Evolutionary conservation across 495 filamentous ascomycete species (phyloP).

Genomic region (Haplographium delicatum): DNA sequence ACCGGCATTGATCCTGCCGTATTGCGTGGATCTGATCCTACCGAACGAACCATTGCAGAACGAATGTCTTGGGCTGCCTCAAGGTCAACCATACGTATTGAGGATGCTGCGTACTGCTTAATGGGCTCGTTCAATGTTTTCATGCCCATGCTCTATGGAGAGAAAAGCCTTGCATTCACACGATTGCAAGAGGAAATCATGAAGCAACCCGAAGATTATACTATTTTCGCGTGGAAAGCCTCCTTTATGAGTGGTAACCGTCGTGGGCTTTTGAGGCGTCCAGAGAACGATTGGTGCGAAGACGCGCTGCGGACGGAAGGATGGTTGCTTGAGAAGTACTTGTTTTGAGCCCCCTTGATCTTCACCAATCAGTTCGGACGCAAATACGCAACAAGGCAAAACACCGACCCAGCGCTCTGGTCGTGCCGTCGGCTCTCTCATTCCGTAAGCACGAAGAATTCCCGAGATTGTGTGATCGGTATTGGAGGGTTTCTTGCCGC

Average conservation of each 20-base stretch:
- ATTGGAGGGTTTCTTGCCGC: background rate
- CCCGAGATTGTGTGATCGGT: background rate
- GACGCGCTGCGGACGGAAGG: too few species aligned
- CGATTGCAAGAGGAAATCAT: conserved; percentile 28
- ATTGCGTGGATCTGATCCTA: too few species aligned
- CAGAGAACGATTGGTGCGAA: too few species aligned
- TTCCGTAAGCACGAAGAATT: background rate
- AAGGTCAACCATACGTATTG: conserved; percentile 20
- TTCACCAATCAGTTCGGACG: background rate
- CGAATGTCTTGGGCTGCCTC: conserved; percentile 27
- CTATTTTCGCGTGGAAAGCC: conserved; percentile 13
- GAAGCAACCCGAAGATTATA: background rate
- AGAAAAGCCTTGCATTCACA: conserved; percentile 24
- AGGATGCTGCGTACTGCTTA: conserved; percentile 27
- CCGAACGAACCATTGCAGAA: conserved; percentile 7
- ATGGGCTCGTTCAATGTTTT: conserved; percentile 26
- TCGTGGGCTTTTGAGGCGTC: too few species aligned
- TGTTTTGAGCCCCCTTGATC: too few species aligned
- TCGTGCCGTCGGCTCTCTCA: background rate
- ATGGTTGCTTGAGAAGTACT: too few species aligned
- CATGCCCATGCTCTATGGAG: conserved; percentile 30
- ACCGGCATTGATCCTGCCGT: background rate
- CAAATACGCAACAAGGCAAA: background rate
- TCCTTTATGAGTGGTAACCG: too few species aligned
- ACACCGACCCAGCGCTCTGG: background rate